Evolutionary conservation across 2,329 filamentous ascomycete species (phyloP).

Genomic region (Penicillium sclerotigenum): DNA sequence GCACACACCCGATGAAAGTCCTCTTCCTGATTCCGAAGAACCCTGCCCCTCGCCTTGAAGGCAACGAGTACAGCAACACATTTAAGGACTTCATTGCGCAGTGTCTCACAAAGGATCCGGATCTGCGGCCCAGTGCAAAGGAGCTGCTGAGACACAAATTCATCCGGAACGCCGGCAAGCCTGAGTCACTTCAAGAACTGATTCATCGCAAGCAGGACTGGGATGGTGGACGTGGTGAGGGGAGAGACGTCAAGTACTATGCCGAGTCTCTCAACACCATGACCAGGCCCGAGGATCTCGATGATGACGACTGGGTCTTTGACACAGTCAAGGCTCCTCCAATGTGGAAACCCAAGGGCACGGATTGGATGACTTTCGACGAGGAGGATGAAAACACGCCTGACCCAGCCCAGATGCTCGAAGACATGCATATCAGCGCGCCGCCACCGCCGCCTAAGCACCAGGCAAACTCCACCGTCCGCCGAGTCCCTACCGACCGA

Average conservation of each 20-base stretch:
- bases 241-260: conserved; percentile 77
- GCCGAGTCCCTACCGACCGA: conserved; percentile 43
- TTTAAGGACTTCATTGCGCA: conserved; percentile 92
- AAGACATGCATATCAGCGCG: conserved; percentile 38
- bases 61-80: conserved; percentile 73
- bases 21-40: conserved; percentile 89
- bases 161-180: conserved; percentile 79
- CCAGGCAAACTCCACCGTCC: conserved; percentile 58
- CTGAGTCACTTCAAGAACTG: conserved; percentile 82
- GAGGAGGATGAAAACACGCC: conserved; percentile 29
- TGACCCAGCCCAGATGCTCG: conserved; percentile 38
- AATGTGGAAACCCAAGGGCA: conserved; percentile 56
- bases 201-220: conserved; percentile 76
- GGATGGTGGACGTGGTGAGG: conserved; percentile 69
- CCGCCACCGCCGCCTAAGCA: conserved; percentile 50
- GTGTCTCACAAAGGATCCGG: conserved; percentile 89
- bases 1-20: conserved; percentile 90
- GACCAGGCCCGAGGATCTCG: conserved; percentile 56
- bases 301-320: conserved; percentile 92
- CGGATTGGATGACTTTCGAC: conserved; percentile 38
- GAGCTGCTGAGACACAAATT: conserved; percentile 87
- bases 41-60: conserved; percentile 77
- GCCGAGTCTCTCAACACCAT: conserved; percentile 83
- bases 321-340: conserved; percentile 80
- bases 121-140: conserved; percentile 76